Base-by-base conservation (phyloP, 179 eudicot genomes). In the Amaranthus tricolor region DNA sequence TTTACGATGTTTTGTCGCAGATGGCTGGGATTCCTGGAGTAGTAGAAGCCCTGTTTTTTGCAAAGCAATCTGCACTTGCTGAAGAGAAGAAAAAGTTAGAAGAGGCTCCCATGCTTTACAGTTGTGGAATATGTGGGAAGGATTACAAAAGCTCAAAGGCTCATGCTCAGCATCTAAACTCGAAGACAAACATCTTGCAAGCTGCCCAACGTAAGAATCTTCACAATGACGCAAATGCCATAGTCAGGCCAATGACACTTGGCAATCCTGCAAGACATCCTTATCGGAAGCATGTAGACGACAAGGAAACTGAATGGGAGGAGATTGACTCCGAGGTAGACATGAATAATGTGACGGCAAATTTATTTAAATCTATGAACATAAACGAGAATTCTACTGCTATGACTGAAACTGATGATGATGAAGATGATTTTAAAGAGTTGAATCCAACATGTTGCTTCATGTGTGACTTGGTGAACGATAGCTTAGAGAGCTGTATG, bases 11-110 rank as follows among this genome's bases (percentile, higher is more conserved):
- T 2, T 44, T 66, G 45, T 50, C 53, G 63, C 78, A 94, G 98
- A 87, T 94, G 79, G 95, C 97, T 74, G 97, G 97, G 71, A 96
- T 94, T 76, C 98, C 97, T 31, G 98, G 98, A 14, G 94, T 94
- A 59, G 90, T 97, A 17, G 98, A 94, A 74, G 80, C 88, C 17
- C 89, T 94, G 54, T 94, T 92, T 78, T 61, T 82, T 56, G 93
- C 93, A 14, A 87, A 96, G 80, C 95, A 90, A 77, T 73, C 94
- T 71, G 94, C 97, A 44, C 89, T 92, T 81, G 90, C 91, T 72
- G 88, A 84, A 70, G 97, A 89, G 84, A 87, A 85, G 67, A 83
- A 77, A 12, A 92, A 92, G 77, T 66, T 66, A 69, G 82, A 79
- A 76, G 89, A 87, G 76, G 71, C 89, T 61, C 96, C 98, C 7